Evolutionary conservation across 2,329 filamentous ascomycete species (phyloP), one percentile per base, ranked within the genome.

Genomic region (Zymoseptoria pseudotritici): DNA sequence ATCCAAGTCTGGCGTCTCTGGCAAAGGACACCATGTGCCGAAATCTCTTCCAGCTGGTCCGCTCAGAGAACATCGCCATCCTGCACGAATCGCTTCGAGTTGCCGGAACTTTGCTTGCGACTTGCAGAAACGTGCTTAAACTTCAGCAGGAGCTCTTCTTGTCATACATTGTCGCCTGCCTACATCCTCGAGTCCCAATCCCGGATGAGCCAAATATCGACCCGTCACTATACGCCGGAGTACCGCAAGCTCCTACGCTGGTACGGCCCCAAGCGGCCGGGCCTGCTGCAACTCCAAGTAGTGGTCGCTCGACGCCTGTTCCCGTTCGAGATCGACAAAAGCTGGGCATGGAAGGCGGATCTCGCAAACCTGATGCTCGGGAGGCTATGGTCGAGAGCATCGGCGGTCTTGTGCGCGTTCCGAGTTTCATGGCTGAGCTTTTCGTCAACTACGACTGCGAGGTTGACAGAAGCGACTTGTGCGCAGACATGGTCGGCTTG

Each of bases 401-500:
- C 52, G 92, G 93, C 42, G 91, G 93, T 58, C 79, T 99, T 61
- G 90, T 91, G 46, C 84, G 95, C 50, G 96, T 99, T 80, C 91
- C 94, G 0, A 92, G 87, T 50, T 99, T 95, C 71, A 91, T 97
- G 85, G 86, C 89, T 10, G 95, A 99, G 74, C 81, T 99, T 7
- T 99, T 97, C 72, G 86, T 97, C 75, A 99, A 99, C 74, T 99
- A 97, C 72, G 94, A 99, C 74, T 99, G 93, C 70, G 92, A 97
- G 70, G 86, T 91, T 56, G 90, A 99, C 71, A 85, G 92, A 55
- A 87, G 87, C 56, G 94, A 99, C 76, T 78, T 99, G 4, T 99
- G 94, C 70, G 90, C 96, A 77, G 95, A 99, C 71, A 89, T 97
- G 83, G 86, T 99, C 61, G 93, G 94, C 0, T 82, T 99, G 36